These are phyloP conservation scores for Tetracladium marchalianum DNA, from an alignment of 495 filamentous ascomycete genomes.

Conservation along the genomic window DNA sequence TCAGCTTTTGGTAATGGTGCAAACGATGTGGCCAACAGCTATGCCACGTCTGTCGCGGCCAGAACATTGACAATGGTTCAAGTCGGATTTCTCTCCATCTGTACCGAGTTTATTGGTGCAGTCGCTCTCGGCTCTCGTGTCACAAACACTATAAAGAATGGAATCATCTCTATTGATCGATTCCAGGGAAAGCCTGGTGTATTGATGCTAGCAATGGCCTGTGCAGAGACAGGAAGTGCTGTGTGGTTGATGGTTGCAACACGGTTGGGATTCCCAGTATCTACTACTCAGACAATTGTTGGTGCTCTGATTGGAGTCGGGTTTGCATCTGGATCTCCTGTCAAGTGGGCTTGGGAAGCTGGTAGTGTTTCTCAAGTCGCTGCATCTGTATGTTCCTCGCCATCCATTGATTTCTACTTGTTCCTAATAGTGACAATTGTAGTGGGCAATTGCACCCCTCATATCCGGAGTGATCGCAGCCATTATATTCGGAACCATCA, in stretches of 20 bases:
- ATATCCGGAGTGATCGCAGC: slow-evolving; percentile 48
- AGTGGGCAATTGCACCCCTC: background rate
- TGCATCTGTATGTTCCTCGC: slow-evolving; percentile 49
- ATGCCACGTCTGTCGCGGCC: slow-evolving; percentile 31
- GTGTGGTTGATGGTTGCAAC: slow-evolving; percentile 45
- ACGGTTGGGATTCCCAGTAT: slow-evolving; percentile 44
- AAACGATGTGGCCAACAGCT: slow-evolving; percentile 36
- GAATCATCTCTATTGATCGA: slow-evolving; percentile 32
- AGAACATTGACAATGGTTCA: slow-evolving; percentile 29
- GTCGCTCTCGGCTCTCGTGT: slow-evolving; percentile 37
- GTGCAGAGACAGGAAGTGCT: slow-evolving; percentile 15
- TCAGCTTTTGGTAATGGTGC: slow-evolving; percentile 33
- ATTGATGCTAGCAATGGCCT: slow-evolving; percentile 23
- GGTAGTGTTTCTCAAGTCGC: slow-evolving; percentile 48
- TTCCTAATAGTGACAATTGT: too few species aligned
- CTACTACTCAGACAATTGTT: slow-evolving; percentile 56
- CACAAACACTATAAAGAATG: slow-evolving; percentile 39
- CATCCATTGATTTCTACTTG: slow-evolving; percentile 16
- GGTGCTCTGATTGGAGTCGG: slow-evolving; percentile 50
- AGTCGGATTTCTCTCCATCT: slow-evolving; percentile 25
- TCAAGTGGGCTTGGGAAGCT: slow-evolving; percentile 43
- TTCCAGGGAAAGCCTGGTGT: slow-evolving; percentile 31
- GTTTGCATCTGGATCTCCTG: slow-evolving; percentile 43
- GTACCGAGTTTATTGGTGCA: slow-evolving; percentile 38
- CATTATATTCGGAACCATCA: slow-evolving; percentile 53